These are phyloP conservation scores for Ploettnerulaceae sp. DNA, from an alignment of 2,329 filamentous ascomycete genomes.

Conservation along the genomic window DNA sequence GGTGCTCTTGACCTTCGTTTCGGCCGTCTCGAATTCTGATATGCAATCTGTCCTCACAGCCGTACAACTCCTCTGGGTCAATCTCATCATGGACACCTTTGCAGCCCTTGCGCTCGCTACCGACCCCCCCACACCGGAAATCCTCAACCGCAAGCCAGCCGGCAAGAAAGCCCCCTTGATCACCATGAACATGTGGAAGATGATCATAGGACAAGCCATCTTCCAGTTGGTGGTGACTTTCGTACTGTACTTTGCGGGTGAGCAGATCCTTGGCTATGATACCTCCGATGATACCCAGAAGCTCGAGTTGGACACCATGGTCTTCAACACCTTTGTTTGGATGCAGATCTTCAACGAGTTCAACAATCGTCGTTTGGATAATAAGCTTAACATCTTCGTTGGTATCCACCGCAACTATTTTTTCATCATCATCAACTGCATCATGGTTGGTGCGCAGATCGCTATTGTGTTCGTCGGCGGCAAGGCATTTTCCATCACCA, in stretches of 20 bases:
- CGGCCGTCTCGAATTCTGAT: conserved; percentile 57
- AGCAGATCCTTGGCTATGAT: conserved; percentile 53
- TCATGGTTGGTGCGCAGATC: conserved; percentile 86
- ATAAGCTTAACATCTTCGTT: conserved; percentile 93
- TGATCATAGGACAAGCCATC: conserved; percentile 89
- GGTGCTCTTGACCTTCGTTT: conserved; percentile 69
- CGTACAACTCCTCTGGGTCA: conserved; percentile 77
- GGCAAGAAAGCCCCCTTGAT: conserved; percentile 71
- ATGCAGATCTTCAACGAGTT: conserved; percentile 98
- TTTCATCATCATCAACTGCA: conserved; percentile 76
- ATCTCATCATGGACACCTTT: conserved; percentile 81
- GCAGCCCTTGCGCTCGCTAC: conserved; percentile 70
- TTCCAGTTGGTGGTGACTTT: conserved; percentile 81
- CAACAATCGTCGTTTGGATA: conserved; percentile 86
- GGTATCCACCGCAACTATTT: conserved; percentile 80
- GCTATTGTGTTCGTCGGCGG: conserved; percentile 88
- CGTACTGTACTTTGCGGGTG: conserved; percentile 72
- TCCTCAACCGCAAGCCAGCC: conserved; percentile 67
- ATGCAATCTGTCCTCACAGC: conserved; percentile 67
- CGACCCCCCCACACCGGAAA: conserved; percentile 63
- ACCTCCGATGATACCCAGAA: conserved; percentile 43
- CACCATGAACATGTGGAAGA: conserved; percentile 96
- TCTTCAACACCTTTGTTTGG: conserved; percentile 99
- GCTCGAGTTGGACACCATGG: conserved; percentile 60
- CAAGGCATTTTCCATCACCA: conserved; percentile 60